Conservation (phyloP, 495 filamentous ascomycete genomes). For the Penicillium atrosanguineum region DNA sequence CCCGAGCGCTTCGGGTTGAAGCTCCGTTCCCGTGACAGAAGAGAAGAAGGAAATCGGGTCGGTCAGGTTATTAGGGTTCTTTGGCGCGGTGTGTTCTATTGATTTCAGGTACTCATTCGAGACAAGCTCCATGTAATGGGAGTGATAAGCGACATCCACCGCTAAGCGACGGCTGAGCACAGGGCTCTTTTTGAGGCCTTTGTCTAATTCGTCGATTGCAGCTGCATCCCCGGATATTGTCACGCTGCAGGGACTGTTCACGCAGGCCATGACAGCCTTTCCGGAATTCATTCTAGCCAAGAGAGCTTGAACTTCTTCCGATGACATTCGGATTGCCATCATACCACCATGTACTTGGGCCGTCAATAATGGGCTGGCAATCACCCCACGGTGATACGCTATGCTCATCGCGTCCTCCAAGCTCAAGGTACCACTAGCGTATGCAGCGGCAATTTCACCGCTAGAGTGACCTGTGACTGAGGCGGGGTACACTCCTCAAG, state of each 20-base stretch:
- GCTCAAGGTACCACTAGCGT: constrained; percentile 26
- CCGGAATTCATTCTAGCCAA: constrained; percentile 6
- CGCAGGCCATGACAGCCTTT: constrained; percentile 40
- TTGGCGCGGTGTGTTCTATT: constrained; percentile 11
- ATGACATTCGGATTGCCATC: constrained; percentile 32
- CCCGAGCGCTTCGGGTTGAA: constrained; percentile 14
- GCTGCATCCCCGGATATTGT: constrained; percentile 35
- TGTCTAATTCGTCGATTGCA: constrained; percentile 32
- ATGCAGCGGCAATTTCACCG: constrained; percentile 54
- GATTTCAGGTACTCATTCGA: constrained; percentile 21
- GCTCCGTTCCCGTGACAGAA: constrained; percentile 33
- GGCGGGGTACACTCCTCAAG: constrained; percentile 24
- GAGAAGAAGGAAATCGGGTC: constrained; percentile 28
- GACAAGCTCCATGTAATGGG: constrained; percentile 53
- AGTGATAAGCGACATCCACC: constrained; percentile 65
- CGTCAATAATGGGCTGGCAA: constrained; percentile 12
- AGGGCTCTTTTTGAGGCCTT: background rate
- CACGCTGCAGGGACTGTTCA: constrained; percentile 45
- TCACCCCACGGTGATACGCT: constrained; percentile 29
- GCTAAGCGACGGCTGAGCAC: constrained; percentile 15
- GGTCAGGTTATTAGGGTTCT: background rate
- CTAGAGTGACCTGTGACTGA: constrained; percentile 59
- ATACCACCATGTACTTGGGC: constrained; percentile 23
- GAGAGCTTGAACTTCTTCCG: constrained; percentile 18
- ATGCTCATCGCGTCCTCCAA: constrained; percentile 37